Conservation (phyloP, 1,284 basidiomycete species). For the Meira nashicola region DNA sequence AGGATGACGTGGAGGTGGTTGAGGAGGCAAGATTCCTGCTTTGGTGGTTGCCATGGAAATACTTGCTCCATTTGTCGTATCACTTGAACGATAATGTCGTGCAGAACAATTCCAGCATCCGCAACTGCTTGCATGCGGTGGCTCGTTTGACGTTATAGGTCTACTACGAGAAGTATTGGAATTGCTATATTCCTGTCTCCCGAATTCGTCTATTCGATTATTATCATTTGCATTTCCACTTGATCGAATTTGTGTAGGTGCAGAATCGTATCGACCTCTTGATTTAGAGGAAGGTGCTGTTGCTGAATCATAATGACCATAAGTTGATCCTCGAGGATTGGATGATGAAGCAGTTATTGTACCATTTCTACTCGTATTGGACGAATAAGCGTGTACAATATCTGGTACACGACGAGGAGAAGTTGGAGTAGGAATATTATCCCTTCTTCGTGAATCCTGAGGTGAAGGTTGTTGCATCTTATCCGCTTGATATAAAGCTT, state of each 20-base stretch:
- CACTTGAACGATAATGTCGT: slow-evolving; percentile 21
- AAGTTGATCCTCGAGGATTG: neutral
- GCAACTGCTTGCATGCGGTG: slow-evolving; percentile 39
- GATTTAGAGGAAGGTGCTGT: neutral
- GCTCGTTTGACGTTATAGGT: neutral
- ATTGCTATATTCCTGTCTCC: no score
- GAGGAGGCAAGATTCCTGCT: slow-evolving; percentile 4
- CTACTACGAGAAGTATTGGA: neutral
- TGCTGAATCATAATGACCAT: neutral
- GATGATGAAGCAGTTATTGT: neutral
- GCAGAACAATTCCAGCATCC: slow-evolving; percentile 39
- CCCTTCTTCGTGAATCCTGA: slow-evolving; percentile 21
- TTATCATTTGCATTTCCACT: neutral
- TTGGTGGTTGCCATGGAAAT: neutral
- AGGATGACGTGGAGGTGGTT: slow-evolving; percentile 12
- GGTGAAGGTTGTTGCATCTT: slow-evolving; percentile 38
- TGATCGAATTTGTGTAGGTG: neutral
- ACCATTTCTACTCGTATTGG: slow-evolving; percentile 17
- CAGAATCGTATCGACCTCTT: slow-evolving; percentile 2
- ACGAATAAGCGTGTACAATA: slow-evolving; percentile 8
- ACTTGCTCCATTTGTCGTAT: neutral
- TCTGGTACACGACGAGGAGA: slow-evolving; percentile 3
- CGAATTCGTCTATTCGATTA: neutral
- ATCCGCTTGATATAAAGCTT: slow-evolving; percentile 43
- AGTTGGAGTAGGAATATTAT: slow-evolving; percentile 13